Evolutionary conservation across 2,329 filamentous ascomycete genomes (phyloP).

Genomic region (Ceratocystiopsis sp.): DNA sequence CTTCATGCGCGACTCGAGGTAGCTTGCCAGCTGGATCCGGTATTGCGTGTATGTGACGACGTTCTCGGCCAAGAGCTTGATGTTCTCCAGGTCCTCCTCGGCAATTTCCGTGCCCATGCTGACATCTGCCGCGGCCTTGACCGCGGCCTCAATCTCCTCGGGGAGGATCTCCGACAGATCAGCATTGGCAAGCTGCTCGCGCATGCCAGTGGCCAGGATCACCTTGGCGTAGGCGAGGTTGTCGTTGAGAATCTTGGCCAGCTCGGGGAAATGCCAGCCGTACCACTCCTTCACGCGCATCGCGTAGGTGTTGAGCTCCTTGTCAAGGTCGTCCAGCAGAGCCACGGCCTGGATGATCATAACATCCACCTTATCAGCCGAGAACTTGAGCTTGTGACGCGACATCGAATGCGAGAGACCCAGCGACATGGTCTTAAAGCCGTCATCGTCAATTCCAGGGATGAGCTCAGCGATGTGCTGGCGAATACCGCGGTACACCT

Average conservation of each 20-base stretch:
- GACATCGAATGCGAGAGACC: slow-evolving; percentile 95
- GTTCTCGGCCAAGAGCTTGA: slow-evolving; percentile 78
- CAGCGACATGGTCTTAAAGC: slow-evolving; percentile 84
- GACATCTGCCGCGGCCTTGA: slow-evolving; percentile 90
- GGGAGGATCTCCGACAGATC: slow-evolving; percentile 84
- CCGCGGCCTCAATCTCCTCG: slow-evolving; percentile 79
- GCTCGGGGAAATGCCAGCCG: slow-evolving; percentile 97
- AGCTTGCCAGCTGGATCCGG: slow-evolving; percentile 71
- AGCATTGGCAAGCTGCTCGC: slow-evolving; percentile 56
- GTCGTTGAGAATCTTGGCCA: slow-evolving; percentile 93
- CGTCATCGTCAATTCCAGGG: slow-evolving; percentile 67
- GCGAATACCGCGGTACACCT: slow-evolving; percentile 88
- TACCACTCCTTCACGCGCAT: slow-evolving; percentile 99
- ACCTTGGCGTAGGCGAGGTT: slow-evolving; percentile 87
- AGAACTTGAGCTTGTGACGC: slow-evolving; percentile 96
- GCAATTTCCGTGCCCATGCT: slow-evolving; percentile 98
- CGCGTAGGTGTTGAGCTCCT: slow-evolving; percentile 95
- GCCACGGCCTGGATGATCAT: slow-evolving; percentile 98
- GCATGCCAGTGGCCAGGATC: slow-evolving; percentile 77
- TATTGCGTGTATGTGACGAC: slow-evolving; percentile 87
- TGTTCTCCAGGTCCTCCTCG: slow-evolving; percentile 81
- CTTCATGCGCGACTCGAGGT: slow-evolving; percentile 85
- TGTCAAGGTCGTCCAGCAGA: slow-evolving; percentile 88
- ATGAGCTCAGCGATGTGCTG: slow-evolving; percentile 81
- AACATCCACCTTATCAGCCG: slow-evolving; percentile 93